These are phyloP conservation scores for Phytophthora chlamydospora DNA, from an alignment of 352 stramenopile species.

Conservation along the genomic window DNA sequence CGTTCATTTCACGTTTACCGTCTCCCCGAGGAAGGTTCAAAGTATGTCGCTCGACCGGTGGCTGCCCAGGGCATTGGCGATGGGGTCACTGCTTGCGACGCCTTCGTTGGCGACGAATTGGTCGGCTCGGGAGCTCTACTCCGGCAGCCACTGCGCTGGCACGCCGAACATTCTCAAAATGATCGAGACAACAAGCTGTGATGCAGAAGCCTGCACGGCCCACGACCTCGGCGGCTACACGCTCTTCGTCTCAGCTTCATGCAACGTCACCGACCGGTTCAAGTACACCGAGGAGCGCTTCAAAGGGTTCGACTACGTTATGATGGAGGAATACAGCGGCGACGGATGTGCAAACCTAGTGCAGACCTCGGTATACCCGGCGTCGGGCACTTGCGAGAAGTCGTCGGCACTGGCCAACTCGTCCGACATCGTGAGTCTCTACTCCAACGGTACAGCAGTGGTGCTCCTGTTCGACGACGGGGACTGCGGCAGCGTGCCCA, in stretches of 20 bases:
- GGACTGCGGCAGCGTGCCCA: slow-evolving; percentile 24
- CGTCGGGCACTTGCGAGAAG: slow-evolving; percentile 34
- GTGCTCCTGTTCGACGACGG: slow-evolving; percentile 28
- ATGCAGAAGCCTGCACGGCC: slow-evolving; percentile 22
- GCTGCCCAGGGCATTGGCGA: slow-evolving; percentile 11
- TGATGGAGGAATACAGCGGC: slow-evolving; percentile 40
- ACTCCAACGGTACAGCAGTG: slow-evolving; percentile 21
- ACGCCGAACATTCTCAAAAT: slow-evolving; percentile 38
- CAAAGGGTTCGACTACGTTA: slow-evolving; percentile 33
- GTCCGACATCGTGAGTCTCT: slow-evolving; percentile 36
- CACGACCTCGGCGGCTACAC: slow-evolving; percentile 29
- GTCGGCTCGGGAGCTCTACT: slow-evolving; percentile 32
- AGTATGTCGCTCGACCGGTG: slow-evolving; percentile 24
- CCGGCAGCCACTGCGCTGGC: slow-evolving; percentile 35
- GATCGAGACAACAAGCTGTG: slow-evolving; percentile 24
- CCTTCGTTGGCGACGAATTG: slow-evolving; percentile 28
- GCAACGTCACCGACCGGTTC: slow-evolving; percentile 39
- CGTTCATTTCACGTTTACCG: slow-evolving; percentile 27
- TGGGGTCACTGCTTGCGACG: slow-evolving; percentile 10
- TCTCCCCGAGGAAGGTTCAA: slow-evolving; percentile 7
- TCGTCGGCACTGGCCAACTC: slow-evolving; percentile 29
- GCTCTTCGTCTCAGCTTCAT: slow-evolving; percentile 29
- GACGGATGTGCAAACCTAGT: slow-evolving; percentile 25
- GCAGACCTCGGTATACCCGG: slow-evolving; percentile 35
- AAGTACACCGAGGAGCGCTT: slow-evolving; percentile 31